These are phyloP conservation scores for Rhynchosporium secalis DNA, from an alignment of 2,329 filamentous ascomycete species.

Conservation along the genomic window DNA sequence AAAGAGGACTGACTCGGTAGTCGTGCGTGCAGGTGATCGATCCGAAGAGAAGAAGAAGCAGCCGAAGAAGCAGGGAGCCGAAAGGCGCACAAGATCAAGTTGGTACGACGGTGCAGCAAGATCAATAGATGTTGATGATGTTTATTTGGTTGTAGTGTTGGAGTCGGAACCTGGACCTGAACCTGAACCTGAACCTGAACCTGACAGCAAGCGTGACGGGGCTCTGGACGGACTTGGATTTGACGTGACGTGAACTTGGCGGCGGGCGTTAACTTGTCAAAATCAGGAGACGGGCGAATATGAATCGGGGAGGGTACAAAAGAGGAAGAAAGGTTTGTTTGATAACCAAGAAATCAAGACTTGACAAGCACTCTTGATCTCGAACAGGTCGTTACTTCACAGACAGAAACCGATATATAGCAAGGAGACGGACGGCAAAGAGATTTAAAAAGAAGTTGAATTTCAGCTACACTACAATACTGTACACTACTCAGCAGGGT, in stretches of 20 bases:
- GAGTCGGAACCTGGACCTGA: not conserved
- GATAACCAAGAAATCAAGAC: not conserved
- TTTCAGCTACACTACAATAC: not conserved
- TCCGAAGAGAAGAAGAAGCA: not conserved
- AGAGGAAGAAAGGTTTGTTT: not conserved
- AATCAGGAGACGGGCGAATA: not conserved
- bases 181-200: not conserved
- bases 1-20: conserved; percentile 13
- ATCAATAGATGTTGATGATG: not conserved
- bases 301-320: not conserved
- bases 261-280: not conserved
- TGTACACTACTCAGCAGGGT: too few species aligned
- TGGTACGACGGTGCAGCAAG: conserved; percentile 2
- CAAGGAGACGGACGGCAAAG: not conserved
- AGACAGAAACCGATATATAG: too few species aligned
- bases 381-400: too few species aligned
- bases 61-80: not conserved
- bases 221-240: not conserved
- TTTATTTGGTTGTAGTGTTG: not conserved
- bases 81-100: conserved; percentile 4
- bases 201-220: not conserved
- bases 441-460: not conserved
- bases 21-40: conserved; percentile 9
- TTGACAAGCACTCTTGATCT: not conserved
- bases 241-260: not conserved